These are phyloP conservation scores for Oryza longistaminata DNA, from an alignment of 176 grass and related monocot species.

Conservation along the genomic window DNA sequence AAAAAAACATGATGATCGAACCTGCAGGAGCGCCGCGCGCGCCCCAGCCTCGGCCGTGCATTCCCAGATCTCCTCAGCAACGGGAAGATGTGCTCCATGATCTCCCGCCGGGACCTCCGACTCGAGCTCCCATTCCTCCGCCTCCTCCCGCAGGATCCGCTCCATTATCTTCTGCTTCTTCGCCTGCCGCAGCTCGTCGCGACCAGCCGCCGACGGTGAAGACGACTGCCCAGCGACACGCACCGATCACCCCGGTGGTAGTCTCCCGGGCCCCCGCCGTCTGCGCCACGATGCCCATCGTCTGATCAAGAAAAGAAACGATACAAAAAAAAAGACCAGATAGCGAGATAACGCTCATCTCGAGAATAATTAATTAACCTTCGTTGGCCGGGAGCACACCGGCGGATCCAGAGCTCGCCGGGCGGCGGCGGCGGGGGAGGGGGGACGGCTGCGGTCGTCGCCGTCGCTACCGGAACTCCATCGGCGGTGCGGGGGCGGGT, in stretches of 20 bases:
- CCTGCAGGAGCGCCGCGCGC: not conserved
- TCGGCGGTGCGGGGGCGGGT: not conserved
- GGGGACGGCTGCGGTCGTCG: conserved; percentile 14
- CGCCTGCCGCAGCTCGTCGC: not conserved
- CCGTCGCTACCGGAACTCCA: conserved; percentile 45
- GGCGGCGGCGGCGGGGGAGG: not conserved
- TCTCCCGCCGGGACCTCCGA: conserved; percentile 33
- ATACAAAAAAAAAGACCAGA: not conserved
- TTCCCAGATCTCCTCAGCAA: not conserved
- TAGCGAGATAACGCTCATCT: too few species aligned
- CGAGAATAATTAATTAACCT: not conserved
- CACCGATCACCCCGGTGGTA: not conserved
- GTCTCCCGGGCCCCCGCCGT: not conserved
- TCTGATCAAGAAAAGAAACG: not conserved
- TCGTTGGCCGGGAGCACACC: not conserved
- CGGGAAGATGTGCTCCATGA: conserved; percentile 11
- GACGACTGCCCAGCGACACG: not conserved
- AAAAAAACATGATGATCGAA: not conserved
- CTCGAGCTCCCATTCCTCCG: conserved; percentile 22
- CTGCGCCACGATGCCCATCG: not conserved
- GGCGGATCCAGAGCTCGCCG: not conserved
- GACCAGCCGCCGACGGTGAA: not conserved
- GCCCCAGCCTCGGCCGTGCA: not conserved
- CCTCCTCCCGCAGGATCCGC: conserved; percentile 38
- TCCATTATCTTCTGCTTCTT: conserved; percentile 35